These are phyloP conservation scores for Lippia alba DNA, from an alignment of 305 asterid genomes.

Conservation along the genomic window DNA sequence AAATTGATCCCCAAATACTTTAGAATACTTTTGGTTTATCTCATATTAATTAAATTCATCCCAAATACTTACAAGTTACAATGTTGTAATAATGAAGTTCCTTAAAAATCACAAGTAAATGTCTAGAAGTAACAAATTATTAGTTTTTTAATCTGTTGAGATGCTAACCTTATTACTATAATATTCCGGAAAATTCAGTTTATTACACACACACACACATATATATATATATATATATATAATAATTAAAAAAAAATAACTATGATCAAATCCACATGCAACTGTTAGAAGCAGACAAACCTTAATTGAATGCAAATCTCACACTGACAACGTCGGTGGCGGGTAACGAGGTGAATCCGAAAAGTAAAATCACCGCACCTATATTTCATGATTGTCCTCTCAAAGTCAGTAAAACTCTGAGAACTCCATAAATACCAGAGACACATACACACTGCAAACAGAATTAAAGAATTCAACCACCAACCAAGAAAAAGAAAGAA, in stretches of 20 bases:
- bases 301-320: constrained; percentile 34
- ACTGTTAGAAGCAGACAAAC: not conserved
- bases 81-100: too few species aligned
- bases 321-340: constrained; percentile 41
- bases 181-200: too few species aligned
- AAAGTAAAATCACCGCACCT: constrained; percentile 26
- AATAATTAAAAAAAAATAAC: not conserved
- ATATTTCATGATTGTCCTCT: constrained; percentile 19
- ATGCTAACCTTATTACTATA: too few species aligned
- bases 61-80: too few species aligned
- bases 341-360: not conserved
- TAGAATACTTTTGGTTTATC: too few species aligned
- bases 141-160: too few species aligned
- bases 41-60: too few species aligned
- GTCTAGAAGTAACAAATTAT: too few species aligned
- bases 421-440: constrained; percentile 22
- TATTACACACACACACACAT: too few species aligned
- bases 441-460: not conserved
- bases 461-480: constrained; percentile 20
- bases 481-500: not conserved
- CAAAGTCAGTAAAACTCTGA: not conserved
- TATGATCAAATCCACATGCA: constrained; percentile 21
- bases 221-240: too few species aligned
- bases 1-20: too few species aligned
- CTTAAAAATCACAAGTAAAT: too few species aligned